These are phyloP conservation scores for Fusarium siculi DNA, from an alignment of 2,329 filamentous ascomycete genomes.

Conservation along the genomic window DNA sequence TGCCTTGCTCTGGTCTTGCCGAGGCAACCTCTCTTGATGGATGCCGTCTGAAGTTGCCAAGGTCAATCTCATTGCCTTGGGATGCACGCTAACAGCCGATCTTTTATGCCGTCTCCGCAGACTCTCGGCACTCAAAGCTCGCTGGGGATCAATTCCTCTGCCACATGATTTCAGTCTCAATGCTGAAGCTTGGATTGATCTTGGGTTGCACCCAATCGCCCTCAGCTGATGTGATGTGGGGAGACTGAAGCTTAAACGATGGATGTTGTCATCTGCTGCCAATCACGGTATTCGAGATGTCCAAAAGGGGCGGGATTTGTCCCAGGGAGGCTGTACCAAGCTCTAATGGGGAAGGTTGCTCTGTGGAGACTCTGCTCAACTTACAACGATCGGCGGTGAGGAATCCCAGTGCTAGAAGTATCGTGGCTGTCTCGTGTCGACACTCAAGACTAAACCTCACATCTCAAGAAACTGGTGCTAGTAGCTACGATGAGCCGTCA, in stretches of 20 bases:
- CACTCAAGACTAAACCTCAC: background rate
- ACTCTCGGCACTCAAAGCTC: too few relatives aligned
- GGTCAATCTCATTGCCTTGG: background rate
- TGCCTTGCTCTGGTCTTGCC: too few relatives aligned
- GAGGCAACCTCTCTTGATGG: background rate
- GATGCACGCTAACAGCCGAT: background rate
- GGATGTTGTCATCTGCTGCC: background rate
- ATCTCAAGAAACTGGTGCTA: fast-evolving
- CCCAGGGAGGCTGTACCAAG: background rate
- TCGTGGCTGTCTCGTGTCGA: background rate
- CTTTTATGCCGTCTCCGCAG: too few relatives aligned
- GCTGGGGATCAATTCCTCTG: too few relatives aligned
- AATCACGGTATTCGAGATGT: background rate
- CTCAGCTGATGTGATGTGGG: too few relatives aligned
- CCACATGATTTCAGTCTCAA: background rate
- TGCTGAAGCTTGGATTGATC: too few relatives aligned
- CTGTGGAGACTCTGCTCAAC: too few relatives aligned
- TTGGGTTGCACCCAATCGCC: too few relatives aligned
- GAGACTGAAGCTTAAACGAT: background rate
- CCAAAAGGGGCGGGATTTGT: background rate
- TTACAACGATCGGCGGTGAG: too few relatives aligned
- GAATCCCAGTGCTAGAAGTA: too few relatives aligned
- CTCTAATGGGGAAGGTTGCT: background rate
- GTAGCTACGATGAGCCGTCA: too few relatives aligned
- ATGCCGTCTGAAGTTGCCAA: background rate